Base-by-base conservation (phyloP, 1,139 yeast genomes). In the Lodderomyces margitis region DNA sequence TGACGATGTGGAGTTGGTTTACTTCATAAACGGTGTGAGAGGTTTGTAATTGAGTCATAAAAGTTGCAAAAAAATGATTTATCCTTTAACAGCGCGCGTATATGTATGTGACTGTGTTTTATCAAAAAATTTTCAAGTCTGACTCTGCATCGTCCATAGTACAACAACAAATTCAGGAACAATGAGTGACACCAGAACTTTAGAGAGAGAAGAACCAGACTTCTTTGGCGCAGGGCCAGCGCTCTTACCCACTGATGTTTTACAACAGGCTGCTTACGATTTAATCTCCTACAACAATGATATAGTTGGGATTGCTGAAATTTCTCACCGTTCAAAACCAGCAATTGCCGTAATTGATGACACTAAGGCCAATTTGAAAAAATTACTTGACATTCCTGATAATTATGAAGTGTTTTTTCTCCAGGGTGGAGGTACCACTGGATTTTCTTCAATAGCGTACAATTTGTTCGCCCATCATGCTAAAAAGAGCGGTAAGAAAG, bases 211-310 rank as follows among this genome's bases (percentile, higher is more conserved):
- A 61, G 83, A 81, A 55, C 91, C 95, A 42, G 74, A 81, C 59
- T 87, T 92, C 61, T 92, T 88, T 57, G 98, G 98, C 44, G 98
- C 98, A 20, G 98, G 98, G 10, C 98, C 98, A 36, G 98, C 98
- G 2, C 75, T 83, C 43, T 74, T 92, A 39, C 97, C 98, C 21
- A 81, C 92, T 3, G 61, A 67, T 7, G 98, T 89, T 3, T 75
- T 92, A 41, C 84, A 87, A 61, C 84, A 87, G 65, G 96, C 98
- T 1, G 95, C 97, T 1, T 61, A 64, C 31, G 98, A 92, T 60
- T 71, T 92, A 51, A 62, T 92, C 47, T 76, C 81, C 53, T 92
- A 80, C 62, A 70, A 83, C 43, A 74, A 70, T 35, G 68, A 73
- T 32, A 92, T 89, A 33, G 73, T 92, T 47, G 98, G 98, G 37